Conservation (phyloP, 805 yeast genomes). For the Yamadazyma olivae region DNA sequence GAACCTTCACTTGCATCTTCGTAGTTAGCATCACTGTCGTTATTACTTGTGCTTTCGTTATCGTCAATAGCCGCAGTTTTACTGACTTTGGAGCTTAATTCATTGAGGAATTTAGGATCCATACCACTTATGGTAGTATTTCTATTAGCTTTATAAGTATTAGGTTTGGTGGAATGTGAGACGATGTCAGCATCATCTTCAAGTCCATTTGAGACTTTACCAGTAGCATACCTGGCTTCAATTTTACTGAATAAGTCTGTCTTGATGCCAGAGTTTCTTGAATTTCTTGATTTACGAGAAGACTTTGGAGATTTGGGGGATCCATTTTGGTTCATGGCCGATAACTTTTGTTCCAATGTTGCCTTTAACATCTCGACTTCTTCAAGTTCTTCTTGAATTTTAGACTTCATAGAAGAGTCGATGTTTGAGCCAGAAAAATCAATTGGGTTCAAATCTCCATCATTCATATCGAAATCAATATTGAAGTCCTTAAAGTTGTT, state of each 20-base stretch:
- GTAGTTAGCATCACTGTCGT: slow-evolving; percentile 11
- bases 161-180: slow-evolving; percentile 1
- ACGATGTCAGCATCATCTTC: slow-evolving; percentile 6
- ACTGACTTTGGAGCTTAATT: slow-evolving; percentile 48
- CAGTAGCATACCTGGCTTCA: slow-evolving; percentile 46
- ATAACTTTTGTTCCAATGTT: slow-evolving; percentile 38
- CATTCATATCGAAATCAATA: slow-evolving; percentile 44
- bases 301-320: slow-evolving; percentile 10
- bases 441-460: slow-evolving; percentile 8
- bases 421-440: slow-evolving; percentile 16
- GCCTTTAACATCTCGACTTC: slow-evolving; percentile 41
- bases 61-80: slow-evolving; percentile 37
- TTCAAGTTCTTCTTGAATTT: slow-evolving; percentile 38
- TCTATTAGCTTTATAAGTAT: slow-evolving; percentile 26
- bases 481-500: slow-evolving; percentile 62
- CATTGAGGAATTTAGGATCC: slow-evolving; percentile 52
- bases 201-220: slow-evolving; percentile 30
- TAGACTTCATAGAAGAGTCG: slow-evolving; percentile 33
- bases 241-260: slow-evolving; percentile 24
- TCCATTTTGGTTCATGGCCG: slow-evolving; percentile 16
- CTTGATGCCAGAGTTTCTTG: slow-evolving; percentile 1
- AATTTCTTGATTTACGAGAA: slow-evolving; percentile 8
- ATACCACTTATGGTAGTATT: slow-evolving; percentile 35
- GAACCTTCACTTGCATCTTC: slow-evolving; percentile 10
- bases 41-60: slow-evolving; percentile 12